These are phyloP conservation scores for Bolboschoenoplectus hybrid DNA, from an alignment of 202 grass and related monocot species.

Conservation along the genomic window DNA sequence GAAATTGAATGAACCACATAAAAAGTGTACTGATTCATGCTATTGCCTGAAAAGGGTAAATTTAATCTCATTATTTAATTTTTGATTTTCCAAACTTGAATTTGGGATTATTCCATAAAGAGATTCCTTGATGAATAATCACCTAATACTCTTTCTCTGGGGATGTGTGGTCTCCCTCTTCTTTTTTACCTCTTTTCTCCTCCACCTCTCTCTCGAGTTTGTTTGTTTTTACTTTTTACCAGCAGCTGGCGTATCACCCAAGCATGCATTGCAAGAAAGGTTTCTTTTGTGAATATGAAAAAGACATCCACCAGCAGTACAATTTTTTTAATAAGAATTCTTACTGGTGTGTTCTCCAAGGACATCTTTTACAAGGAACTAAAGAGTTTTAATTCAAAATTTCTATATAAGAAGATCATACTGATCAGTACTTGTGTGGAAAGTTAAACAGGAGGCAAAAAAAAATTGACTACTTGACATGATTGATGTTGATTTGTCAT, in stretches of 20 bases:
- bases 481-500: not conserved
- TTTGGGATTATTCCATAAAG: slow-evolving; percentile 35
- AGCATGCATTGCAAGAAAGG: not conserved
- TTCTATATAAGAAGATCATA: not conserved
- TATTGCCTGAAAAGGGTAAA: slow-evolving; percentile 27
- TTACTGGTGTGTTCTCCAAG: not conserved
- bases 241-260: not conserved
- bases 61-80: slow-evolving; percentile 28
- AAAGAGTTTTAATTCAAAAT: not conserved
- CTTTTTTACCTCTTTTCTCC: not conserved
- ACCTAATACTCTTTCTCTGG: slow-evolving; percentile 22
- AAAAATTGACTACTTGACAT: not conserved
- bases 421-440: not conserved
- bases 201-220: not conserved
- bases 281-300: slow-evolving; percentile 18
- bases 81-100: slow-evolving; percentile 36
- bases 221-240: slow-evolving; percentile 34
- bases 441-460: not conserved
- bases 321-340: not conserved
- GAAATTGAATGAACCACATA: slow-evolving; percentile 20
- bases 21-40: slow-evolving; percentile 36
- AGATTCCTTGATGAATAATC: slow-evolving; percentile 23
- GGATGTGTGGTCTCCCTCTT: not conserved
- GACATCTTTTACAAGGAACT: not conserved
- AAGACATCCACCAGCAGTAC: not conserved